phyloP scores from a whole-genome alignment of 345 rosid genomes.

The Gossypium ekmanianum region DNA sequence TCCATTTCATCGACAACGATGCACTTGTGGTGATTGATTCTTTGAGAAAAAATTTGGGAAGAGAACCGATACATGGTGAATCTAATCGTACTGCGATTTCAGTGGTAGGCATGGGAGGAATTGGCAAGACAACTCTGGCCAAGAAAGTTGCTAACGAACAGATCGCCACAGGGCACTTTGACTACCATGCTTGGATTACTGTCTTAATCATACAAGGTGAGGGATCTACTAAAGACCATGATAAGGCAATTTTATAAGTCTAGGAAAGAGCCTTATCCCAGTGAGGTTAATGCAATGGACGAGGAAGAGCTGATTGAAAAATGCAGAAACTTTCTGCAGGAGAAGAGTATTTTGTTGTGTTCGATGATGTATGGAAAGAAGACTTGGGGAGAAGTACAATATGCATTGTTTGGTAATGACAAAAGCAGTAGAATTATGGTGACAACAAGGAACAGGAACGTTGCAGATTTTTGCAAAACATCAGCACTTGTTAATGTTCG shows the following conservation, averaged over 20 bases:
- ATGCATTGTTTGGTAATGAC: slow-evolving; percentile 14
- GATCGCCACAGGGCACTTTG: not conserved
- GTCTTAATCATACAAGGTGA: not conserved
- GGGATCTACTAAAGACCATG: not conserved
- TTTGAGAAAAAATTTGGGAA: not conserved
- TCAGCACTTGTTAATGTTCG: not conserved
- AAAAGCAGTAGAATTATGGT: slow-evolving; percentile 18
- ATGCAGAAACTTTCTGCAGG: not conserved
- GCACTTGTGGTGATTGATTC: not conserved
- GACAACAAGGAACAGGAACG: slow-evolving; percentile 15
- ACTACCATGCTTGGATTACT: not conserved
- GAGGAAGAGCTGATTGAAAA: not conserved
- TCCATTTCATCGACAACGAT: not conserved
- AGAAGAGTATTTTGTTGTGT: slow-evolving; percentile 17
- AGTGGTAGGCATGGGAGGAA: not conserved
- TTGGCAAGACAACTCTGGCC: not conserved
- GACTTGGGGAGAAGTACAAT: slow-evolving; percentile 15
- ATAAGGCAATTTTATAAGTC: not conserved
- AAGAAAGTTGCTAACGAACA: not conserved
- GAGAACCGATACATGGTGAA: not conserved
- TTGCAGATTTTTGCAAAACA: not conserved
- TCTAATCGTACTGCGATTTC: not conserved
- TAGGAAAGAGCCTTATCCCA: not conserved
- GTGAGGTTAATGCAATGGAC: not conserved
- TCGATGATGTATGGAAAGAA: slow-evolving; percentile 22